Evolutionary conservation across 2,329 filamentous ascomycete species (phyloP).

Genomic region (Sporothrix humicola): DNA sequence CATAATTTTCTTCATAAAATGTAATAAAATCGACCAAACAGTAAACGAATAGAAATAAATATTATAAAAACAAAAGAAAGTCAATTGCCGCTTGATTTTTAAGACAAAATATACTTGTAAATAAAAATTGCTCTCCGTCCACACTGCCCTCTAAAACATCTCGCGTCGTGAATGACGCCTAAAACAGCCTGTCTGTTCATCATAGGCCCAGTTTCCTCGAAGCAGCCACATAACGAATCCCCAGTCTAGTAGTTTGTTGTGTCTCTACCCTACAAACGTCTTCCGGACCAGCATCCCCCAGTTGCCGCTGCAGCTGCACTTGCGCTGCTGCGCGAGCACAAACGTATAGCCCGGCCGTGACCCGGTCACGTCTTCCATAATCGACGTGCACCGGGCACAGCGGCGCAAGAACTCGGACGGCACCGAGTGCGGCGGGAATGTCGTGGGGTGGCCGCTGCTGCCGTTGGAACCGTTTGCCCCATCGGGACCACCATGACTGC

Average conservation of each 20-base stretch:
- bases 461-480: conserved; percentile 18
- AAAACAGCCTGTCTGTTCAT: too few species aligned
- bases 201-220: neutral
- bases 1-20: too few species aligned
- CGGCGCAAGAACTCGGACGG: conserved; percentile 48
- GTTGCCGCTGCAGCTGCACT: conserved; percentile 60
- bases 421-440: neutral
- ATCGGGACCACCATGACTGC: neutral
- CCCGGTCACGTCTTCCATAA: conserved; percentile 66
- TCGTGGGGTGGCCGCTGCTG: neutral
- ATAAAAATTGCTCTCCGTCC: too few species aligned
- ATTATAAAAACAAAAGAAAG: too few species aligned
- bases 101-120: too few species aligned
- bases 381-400: conserved; percentile 65
- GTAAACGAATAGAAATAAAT: too few species aligned
- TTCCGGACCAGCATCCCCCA: conserved; percentile 54
- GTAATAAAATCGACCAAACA: too few species aligned
- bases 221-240: neutral
- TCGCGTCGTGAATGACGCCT: too few species aligned
- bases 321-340: conserved; percentile 60
- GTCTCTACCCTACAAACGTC: conserved; percentile 31
- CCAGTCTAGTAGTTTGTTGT: neutral
- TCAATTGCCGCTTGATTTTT: too few species aligned
- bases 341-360: conserved; percentile 58
- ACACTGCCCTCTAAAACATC: too few species aligned